Conservation (phyloP, 805 yeast genomes). For the Pichia nanzhaoensis region DNA sequence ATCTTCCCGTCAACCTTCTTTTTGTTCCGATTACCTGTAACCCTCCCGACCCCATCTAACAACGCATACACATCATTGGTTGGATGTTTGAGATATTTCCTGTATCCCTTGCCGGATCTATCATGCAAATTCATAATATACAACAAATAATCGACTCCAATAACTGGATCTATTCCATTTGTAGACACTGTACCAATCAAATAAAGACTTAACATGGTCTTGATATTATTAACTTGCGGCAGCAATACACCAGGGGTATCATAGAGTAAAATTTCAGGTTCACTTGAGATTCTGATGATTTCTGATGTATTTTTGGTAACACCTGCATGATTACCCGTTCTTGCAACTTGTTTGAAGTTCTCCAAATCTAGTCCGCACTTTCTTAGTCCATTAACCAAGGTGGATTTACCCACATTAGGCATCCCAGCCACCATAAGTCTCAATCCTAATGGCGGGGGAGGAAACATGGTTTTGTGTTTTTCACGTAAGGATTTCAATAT, state of each 20-base stretch:
- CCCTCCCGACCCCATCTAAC: slow-evolving; percentile 41
- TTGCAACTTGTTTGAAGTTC: slow-evolving; percentile 58
- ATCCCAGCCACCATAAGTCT: slow-evolving; percentile 77
- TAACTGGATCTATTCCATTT: slow-evolving; percentile 60
- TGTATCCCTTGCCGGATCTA: slow-evolving; percentile 38
- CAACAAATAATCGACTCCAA: slow-evolving; percentile 79
- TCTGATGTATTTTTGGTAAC: slow-evolving; percentile 78
- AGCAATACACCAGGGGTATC: slow-evolving; percentile 93
- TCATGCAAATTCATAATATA: slow-evolving; percentile 64
- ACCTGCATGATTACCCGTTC: slow-evolving; percentile 85
- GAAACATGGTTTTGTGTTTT: slow-evolving; percentile 39
- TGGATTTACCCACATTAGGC: slow-evolving; percentile 98
- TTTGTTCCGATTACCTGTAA: slow-evolving; percentile 24
- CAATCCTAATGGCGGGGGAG: slow-evolving; percentile 80
- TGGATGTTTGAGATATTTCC: slow-evolving; percentile 47
- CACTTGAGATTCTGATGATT: slow-evolving; percentile 52
- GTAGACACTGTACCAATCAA: slow-evolving; percentile 70
- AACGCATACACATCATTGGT: slow-evolving; percentile 65
- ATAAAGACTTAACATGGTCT: slow-evolving; percentile 68
- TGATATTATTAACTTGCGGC: slow-evolving; percentile 59
- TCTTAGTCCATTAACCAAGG: slow-evolving; percentile 71
- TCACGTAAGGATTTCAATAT: slow-evolving; percentile 46
- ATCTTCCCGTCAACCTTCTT: slow-evolving; percentile 23
- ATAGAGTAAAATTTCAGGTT: slow-evolving; percentile 61
- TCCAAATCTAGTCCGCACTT: slow-evolving; percentile 26